Conservation (phyloP, 1,284 basidiomycete species). For the Meripilus lineatus region DNA sequence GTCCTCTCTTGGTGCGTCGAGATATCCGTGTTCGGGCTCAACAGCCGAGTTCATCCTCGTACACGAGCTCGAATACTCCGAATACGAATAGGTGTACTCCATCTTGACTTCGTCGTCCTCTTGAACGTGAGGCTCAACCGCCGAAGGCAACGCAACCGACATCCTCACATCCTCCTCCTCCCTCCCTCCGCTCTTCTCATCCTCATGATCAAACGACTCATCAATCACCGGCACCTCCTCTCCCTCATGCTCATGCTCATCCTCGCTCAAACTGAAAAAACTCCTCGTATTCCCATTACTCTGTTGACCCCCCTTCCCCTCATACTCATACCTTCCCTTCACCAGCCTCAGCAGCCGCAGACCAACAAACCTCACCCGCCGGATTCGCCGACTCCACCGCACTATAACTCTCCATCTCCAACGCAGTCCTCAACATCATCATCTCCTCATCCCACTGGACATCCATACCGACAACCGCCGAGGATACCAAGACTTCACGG, state of each 20-base stretch:
- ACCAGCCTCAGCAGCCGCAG: background rate
- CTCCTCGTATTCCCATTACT: background rate
- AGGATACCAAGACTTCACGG: background rate
- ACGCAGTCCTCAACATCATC: constrained; percentile 6
- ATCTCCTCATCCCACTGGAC: constrained; percentile 3
- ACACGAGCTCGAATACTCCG: constrained; percentile 2
- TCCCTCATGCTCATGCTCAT: constrained; percentile 3
- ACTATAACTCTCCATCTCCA: constrained; percentile 1
- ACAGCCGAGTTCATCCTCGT: background rate
- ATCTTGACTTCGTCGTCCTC: constrained; percentile 1
- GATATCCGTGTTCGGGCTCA: background rate
- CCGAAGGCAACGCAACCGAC: constrained; percentile 1
- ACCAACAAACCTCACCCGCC: background rate
- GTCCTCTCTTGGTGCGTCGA: too few species aligned
- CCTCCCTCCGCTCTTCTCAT: too few species aligned
- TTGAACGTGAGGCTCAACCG: background rate
- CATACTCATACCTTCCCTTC: too few species aligned
- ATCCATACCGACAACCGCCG: background rate
- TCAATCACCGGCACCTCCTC: too few species aligned
- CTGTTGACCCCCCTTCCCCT: too few species aligned
- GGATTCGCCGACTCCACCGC: background rate
- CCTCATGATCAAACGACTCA: too few species aligned
- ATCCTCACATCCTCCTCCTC: constrained; percentile 6
- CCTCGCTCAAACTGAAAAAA: too few species aligned
- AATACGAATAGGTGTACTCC: constrained; percentile 8